Evolutionary conservation across 257 asterid genomes (phyloP).

Genomic region (Solanum etuberosum): DNA sequence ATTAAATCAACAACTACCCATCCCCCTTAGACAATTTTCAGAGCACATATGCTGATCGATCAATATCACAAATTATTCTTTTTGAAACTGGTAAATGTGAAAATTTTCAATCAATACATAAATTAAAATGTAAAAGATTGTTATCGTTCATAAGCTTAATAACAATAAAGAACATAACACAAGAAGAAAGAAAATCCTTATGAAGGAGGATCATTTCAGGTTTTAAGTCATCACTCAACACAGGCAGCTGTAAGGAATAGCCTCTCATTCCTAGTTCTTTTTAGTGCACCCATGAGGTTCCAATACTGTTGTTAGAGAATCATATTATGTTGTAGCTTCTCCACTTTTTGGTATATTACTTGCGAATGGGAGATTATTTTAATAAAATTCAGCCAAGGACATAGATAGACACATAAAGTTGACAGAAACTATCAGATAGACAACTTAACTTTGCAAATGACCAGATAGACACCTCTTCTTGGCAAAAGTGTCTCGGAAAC

Average conservation of each 20-base stretch:
- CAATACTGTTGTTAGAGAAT: neutral
- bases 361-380: neutral
- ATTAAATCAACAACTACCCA: neutral
- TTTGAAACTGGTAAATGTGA: too few species aligned
- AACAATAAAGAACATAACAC: neutral
- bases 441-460: neutral
- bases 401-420: neutral
- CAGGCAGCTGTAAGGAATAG: neutral
- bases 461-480: neutral
- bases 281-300: neutral
- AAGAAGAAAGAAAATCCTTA: neutral
- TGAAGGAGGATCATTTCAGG: neutral
- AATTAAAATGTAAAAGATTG: neutral
- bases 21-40: neutral
- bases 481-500: neutral
- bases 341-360: neutral
- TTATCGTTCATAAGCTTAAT: neutral
- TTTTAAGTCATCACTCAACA: neutral
- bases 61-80: neutral
- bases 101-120: neutral
- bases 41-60: neutral
- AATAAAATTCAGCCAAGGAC: neutral
- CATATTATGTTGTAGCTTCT: neutral
- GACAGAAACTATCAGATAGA: neutral
- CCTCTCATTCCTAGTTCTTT: neutral